These are phyloP conservation scores for Colletotrichum lupini DNA, from an alignment of 2,329 filamentous ascomycete genomes.

Conservation along the genomic window DNA sequence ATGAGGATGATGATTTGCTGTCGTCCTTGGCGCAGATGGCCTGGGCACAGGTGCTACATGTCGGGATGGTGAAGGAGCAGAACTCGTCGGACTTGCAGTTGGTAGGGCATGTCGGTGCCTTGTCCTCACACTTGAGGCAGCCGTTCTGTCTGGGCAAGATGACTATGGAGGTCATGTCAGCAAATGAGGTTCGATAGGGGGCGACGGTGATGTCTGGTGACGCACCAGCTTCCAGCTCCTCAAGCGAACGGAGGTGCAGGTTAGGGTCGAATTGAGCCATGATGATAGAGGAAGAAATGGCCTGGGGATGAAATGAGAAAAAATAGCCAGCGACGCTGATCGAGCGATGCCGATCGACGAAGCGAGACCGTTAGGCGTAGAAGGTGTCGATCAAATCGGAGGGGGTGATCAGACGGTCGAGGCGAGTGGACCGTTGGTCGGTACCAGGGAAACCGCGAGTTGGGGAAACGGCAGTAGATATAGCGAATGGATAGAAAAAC, in stretches of 20 bases:
- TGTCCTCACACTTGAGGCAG: conserved; percentile 59
- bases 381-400: conserved; percentile 25
- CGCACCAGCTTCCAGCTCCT: conserved; percentile 35
- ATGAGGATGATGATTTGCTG: conserved; percentile 33
- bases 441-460: neutral
- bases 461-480: conserved; percentile 17
- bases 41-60: conserved; percentile 59
- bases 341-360: conserved; percentile 23
- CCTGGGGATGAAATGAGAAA: neutral
- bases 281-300: neutral
- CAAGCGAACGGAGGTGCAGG: conserved; percentile 34
- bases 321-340: conserved; percentile 24
- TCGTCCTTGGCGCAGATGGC: conserved; percentile 56
- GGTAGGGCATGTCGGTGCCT: conserved; percentile 55
- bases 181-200: neutral
- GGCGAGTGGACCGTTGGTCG: conserved; percentile 11
- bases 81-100: conserved; percentile 52
- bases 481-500: conserved; percentile 8
- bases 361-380: conserved; percentile 17
- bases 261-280: conserved; percentile 35
- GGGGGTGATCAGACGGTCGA: conserved; percentile 15
- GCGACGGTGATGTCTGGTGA: neutral
- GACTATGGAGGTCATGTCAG: conserved; percentile 20
- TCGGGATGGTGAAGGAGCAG: conserved; percentile 59
- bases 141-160: conserved; percentile 53